A percentile compares a stretch with the other conserved stretches of the same genome.
phyloP scores from a whole-genome alignment of 2,329 filamentous ascomycete genomes.

The Xylariaceae sp. region DNA sequence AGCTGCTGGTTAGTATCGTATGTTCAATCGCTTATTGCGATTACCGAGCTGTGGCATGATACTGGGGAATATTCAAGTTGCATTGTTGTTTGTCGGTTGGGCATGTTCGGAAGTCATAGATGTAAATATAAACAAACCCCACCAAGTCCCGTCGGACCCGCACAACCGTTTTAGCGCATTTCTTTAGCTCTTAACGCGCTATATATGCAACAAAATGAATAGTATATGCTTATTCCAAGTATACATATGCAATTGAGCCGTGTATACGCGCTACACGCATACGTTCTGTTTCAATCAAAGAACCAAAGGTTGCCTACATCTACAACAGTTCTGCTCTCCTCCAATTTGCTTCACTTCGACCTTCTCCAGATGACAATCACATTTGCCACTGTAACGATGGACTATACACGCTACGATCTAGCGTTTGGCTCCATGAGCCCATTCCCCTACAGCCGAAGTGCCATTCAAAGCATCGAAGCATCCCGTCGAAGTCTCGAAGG shows the following conservation, averaged over 20 bases:
- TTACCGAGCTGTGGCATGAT: neutral
- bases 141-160: slow-evolving; percentile 10
- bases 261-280: neutral
- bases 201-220: slow-evolving; percentile 8
- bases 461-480: slow-evolving; percentile 59
- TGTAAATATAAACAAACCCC: slow-evolving; percentile 29
- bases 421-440: slow-evolving; percentile 61
- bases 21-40: slow-evolving; percentile 1
- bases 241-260: neutral
- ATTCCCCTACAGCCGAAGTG: slow-evolving; percentile 58
- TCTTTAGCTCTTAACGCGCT: neutral
- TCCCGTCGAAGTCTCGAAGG: slow-evolving; percentile 66
- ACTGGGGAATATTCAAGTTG: neutral
- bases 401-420: slow-evolving; percentile 63
- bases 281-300: neutral
- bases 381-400: slow-evolving; percentile 45
- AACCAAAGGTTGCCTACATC: too few relatives aligned
- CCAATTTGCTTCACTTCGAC: neutral
- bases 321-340: neutral
- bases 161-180: slow-evolving; percentile 6
- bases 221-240: neutral
- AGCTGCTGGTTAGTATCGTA: slow-evolving; percentile 3
- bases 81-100: neutral
- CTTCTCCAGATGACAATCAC: neutral
- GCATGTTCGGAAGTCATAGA: slow-evolving; percentile 11